Evolutionary conservation across 2,329 filamentous ascomycete genomes (phyloP), one percentile per base, ranked within the genome.

Genomic region (Xylaria sp.): DNA sequence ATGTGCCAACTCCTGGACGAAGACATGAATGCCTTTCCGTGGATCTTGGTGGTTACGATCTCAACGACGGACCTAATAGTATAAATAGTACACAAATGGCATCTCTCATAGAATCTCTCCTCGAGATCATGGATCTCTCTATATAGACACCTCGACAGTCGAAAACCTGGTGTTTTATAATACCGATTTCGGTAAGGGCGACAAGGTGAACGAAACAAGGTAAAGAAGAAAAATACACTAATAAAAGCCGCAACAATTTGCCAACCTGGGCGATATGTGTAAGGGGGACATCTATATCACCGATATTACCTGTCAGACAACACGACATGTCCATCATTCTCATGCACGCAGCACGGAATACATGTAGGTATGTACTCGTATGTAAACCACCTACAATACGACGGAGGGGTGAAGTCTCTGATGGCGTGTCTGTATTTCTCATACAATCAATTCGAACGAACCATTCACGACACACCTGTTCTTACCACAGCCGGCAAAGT

Each of bases 351-450:
- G 37, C 8, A 13, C 37, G 37, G 37, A 10, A 30, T 30, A 30
- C 5, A 16, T n/a, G n/a, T n/a, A n/a, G n/a, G 23, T 30, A 23
- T 23, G 19, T 23, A 23, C 23, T 2, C 2, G 23, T 23, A 30
- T 5, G 23, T 30, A 30, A 5, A 30, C 23, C n/a, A n/a, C n/a
- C n/a, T 30, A 30, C 23, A 1, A 3, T 30, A 5, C 23, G 23
- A 30, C 23, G 23, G 23, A 30, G 23, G 23, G 23, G 23, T 30
- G 23, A 9, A 44, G 3, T 4, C 11, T 11, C 39, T 11, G 10
- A 11, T 18, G 42, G 42, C n/a, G 42, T 52, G 42, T 23, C 59
- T 46, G 57, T 42, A 42, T 47, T 53, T 54, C 39, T 19, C 51
- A 62, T 54, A 51, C 46, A 54, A 51, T 16, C 18, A 10, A 39